Base-by-base conservation (phyloP, 139 green algal species). In the Chlorella sorokiniana region DNA sequence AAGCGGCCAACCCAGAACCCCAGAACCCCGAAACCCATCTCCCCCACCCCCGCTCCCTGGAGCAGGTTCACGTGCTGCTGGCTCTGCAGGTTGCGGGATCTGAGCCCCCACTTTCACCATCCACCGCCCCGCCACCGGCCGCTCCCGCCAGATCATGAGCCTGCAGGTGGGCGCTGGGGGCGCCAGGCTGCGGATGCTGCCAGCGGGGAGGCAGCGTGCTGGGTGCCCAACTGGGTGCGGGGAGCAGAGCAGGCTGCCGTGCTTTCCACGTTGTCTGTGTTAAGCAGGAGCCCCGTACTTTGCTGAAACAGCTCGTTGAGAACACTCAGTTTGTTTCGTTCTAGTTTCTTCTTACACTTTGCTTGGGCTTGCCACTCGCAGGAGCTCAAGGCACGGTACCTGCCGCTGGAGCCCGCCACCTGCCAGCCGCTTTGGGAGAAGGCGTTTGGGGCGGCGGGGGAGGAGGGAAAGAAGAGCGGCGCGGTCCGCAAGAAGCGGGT, bases 361-460 rank as follows among this genome's bases (percentile, higher is more conserved):
- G n/a, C n/a, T n/a, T n/a, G n/a, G n/a, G 1, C 48, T 22, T 48
- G n/a, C 25, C 29, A 27, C 14, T 42, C 42, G 31, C 77, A 82
- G 69, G 62, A 78, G 64, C 63, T 85, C 8, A 52, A 70, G 35
- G 29, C 75, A 38, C 83, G 86, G 42, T 88, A 91, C 75, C 20
- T 37, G 27, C 78, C 54, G 22, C 29, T 88, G 37, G 18, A 76
- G 25, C 54, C 48, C 3, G 18, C 31, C 0, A 71, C 77, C 25
- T 88, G 85, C 45, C 51, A 70, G 48, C 33, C 35, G 18, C 61
- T 84, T 31, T 92, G 89, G 89, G 67, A 77, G n/a, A 37, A 69
- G 38, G 52, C 76, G 3, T 92, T 86, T 48, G 79, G 74, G 29
- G 38, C 33, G 20, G 84, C 89, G 27, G 54, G 31, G 2, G 85